A percentile compares a stretch with the other conserved stretches of the same genome.
Evolutionary conservation across 129 eudicot genomes (phyloP).

Genomic region (Flaveria ramosissima): DNA sequence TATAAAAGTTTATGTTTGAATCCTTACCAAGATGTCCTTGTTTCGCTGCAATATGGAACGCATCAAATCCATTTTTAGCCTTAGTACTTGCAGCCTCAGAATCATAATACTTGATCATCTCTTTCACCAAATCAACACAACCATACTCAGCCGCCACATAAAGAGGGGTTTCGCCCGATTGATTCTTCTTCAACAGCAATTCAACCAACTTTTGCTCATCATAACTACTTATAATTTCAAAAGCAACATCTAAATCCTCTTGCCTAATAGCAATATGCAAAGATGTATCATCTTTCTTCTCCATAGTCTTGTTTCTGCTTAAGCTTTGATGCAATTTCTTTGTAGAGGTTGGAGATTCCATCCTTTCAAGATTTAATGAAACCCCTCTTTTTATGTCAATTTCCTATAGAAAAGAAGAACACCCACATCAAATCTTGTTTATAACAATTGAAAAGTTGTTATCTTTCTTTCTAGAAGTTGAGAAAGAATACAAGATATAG

Average conservation of each 20-base stretch:
- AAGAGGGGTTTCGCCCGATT: conserved; percentile 59
- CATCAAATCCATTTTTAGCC: conserved; percentile 59
- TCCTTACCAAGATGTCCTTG: conserved; percentile 62
- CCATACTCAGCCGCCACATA: conserved; percentile 68
- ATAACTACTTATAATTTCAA: conserved; percentile 36
- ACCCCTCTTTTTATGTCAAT: conserved; percentile 16
- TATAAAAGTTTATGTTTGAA: conserved; percentile 9
- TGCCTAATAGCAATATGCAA: conserved; percentile 65
- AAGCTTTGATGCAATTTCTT: conserved; percentile 40
- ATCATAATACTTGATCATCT: conserved; percentile 55
- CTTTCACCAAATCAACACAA: conserved; percentile 43
- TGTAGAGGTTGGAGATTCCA: conserved; percentile 35
- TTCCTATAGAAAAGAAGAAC: conserved; percentile 3
- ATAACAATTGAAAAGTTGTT: conserved; percentile 24
- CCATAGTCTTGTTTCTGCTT: conserved; percentile 46
- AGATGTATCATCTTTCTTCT: conserved; percentile 56
- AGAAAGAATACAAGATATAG: conserved; percentile 26
- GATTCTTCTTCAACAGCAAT: conserved; percentile 49
- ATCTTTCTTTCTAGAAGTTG: conserved; percentile 32
- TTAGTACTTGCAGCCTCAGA: conserved; percentile 49
- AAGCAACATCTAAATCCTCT: conserved; percentile 42
- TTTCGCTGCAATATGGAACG: conserved; percentile 59
- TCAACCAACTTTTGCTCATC: conserved; percentile 43
- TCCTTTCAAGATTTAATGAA: conserved; percentile 20
- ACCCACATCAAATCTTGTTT: conserved; percentile 24